phyloP scores from a whole-genome alignment of 2,329 filamentous ascomycete species.

The Gaeumannomyces tritici region DNA sequence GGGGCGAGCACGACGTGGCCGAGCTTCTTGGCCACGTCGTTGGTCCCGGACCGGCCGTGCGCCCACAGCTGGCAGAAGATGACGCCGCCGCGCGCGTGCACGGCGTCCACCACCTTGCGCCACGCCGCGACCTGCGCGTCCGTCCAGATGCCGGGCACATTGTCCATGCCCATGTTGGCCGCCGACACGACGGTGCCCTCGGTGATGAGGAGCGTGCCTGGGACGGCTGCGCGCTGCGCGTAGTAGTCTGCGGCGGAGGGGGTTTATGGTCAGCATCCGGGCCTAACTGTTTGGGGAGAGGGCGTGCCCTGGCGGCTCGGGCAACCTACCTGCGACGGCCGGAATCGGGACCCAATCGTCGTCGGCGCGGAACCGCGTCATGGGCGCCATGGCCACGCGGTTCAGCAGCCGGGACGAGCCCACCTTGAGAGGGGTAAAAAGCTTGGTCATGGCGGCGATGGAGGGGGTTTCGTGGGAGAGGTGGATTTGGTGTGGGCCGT shows the following conservation, averaged over 20 bases:
- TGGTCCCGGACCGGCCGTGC: slow-evolving; percentile 26
- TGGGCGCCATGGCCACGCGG: slow-evolving; percentile 38
- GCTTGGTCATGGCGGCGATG: slow-evolving; percentile 21
- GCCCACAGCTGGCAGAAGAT: slow-evolving; percentile 54
- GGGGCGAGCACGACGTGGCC: slow-evolving; percentile 25
- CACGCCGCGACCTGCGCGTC: slow-evolving; percentile 45
- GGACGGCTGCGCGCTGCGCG: slow-evolving; percentile 27
- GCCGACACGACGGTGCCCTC: slow-evolving; percentile 35
- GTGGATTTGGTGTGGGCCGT: background rate
- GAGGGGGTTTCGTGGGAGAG: background rate
- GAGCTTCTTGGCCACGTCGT: slow-evolving; percentile 11
- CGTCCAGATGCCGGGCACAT: slow-evolving; percentile 49
- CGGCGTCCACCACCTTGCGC: slow-evolving; percentile 48
- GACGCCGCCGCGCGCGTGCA: slow-evolving; percentile 50
- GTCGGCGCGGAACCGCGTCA: slow-evolving; percentile 43
- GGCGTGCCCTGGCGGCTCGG: background rate
- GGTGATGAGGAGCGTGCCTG: slow-evolving; percentile 30
- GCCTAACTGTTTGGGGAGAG: background rate
- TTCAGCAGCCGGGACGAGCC: slow-evolving; percentile 36
- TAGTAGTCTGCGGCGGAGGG: slow-evolving; percentile 26
- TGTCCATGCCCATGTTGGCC: slow-evolving; percentile 22
- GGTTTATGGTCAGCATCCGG: background rate
- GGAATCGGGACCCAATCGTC: slow-evolving; percentile 14
- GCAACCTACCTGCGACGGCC: slow-evolving; percentile 16
- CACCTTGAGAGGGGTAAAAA: slow-evolving; percentile 24